Evolutionary conservation across 2,329 filamentous ascomycete genomes (phyloP).

Genomic region (Bipolaris cookei): DNA sequence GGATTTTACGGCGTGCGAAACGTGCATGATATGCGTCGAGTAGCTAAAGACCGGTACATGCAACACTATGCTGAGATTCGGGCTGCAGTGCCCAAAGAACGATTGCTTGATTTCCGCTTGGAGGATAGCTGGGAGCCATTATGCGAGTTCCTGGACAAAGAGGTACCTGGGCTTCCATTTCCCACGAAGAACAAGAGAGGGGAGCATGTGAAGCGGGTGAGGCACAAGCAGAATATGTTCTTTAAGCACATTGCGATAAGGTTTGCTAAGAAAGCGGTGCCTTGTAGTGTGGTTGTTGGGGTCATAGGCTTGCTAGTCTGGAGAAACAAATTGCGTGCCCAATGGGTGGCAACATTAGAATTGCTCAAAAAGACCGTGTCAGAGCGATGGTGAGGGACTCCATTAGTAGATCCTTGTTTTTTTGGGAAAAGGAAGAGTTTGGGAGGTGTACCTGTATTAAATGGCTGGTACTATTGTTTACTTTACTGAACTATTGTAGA

Average conservation of each 20-base stretch:
- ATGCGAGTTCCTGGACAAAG: conserved; percentile 31
- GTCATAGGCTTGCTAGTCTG: neutral
- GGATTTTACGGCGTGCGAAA: conserved; percentile 5
- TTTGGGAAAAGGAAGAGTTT: too few species aligned
- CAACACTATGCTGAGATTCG: conserved; percentile 18
- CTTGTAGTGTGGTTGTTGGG: neutral
- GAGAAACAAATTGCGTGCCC: conserved; percentile 1
- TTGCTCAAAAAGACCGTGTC: neutral
- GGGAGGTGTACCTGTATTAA: too few species aligned
- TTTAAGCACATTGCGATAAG: conserved; percentile 4
- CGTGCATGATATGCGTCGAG: conserved; percentile 6
- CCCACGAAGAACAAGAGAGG: conserved; percentile 21
- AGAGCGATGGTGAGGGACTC: neutral
- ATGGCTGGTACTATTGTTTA: too few species aligned
- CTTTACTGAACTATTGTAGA: too few species aligned
- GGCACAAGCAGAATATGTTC: conserved; percentile 12
- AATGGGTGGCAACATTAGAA: neutral
- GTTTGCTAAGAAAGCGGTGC: conserved; percentile 3
- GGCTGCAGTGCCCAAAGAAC: conserved; percentile 27
- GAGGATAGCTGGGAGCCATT: conserved; percentile 33
- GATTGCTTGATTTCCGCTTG: conserved; percentile 28
- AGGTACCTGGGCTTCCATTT: conserved; percentile 25
- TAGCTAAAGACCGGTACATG: conserved; percentile 18
- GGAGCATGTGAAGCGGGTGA: conserved; percentile 10
- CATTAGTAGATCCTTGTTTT: too few species aligned